Conservation (phyloP, 1,284 basidiomycete species). For the Tilletiaria anomala region DNA sequence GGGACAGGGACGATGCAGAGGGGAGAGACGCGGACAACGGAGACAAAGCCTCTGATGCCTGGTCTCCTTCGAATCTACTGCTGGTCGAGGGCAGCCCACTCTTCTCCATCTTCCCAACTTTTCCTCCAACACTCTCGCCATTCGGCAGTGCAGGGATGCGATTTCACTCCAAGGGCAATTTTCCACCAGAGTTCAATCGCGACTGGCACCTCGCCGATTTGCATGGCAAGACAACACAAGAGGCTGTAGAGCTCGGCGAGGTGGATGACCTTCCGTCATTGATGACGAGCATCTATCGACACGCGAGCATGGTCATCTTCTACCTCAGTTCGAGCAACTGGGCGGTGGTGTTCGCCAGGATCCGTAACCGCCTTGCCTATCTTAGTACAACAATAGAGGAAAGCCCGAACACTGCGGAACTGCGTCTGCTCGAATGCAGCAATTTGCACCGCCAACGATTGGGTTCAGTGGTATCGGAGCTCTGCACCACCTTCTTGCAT, state of each 20-base stretch:
- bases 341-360: constrained; percentile 59
- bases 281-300: constrained; percentile 38
- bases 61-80: too few relatives aligned
- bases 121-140: constrained; percentile 18
- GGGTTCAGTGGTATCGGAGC: constrained; percentile 45
- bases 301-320: constrained; percentile 61
- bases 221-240: constrained; percentile 4
- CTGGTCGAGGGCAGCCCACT: constrained; percentile 10
- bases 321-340: constrained; percentile 82
- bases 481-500: constrained; percentile 68
- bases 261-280: constrained; percentile 13
- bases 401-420: constrained; percentile 52
- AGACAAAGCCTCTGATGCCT: too few relatives aligned
- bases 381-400: constrained; percentile 46
- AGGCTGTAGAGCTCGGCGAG: constrained; percentile 9
- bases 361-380: constrained; percentile 57
- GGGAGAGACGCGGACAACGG: too few relatives aligned
- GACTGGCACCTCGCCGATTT: constrained; percentile 6
- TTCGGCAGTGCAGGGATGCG: constrained; percentile 10
- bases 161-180: not conserved
- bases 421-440: constrained; percentile 51
- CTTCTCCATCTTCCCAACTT: constrained; percentile 24
- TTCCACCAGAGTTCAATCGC: constrained; percentile 13
- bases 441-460: constrained; percentile 41
- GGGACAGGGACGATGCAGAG: constrained; percentile 7